Conservation (phyloP, 2,329 filamentous ascomycete species). For the Laburnicola sp. region DNA sequence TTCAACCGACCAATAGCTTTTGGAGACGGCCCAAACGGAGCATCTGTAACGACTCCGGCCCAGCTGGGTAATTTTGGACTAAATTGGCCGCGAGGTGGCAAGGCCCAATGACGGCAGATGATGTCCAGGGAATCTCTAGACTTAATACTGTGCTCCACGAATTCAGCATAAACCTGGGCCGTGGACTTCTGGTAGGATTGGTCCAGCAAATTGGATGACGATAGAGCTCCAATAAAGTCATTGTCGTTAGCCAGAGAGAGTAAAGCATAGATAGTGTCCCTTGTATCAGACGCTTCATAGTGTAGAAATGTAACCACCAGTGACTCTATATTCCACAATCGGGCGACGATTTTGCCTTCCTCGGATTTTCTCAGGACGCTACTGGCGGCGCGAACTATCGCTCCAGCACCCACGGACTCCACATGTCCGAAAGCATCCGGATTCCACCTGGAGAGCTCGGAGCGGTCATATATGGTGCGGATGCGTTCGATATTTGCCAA, state of each 20-base stretch:
- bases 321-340: conserved; percentile 34
- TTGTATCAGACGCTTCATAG: conserved; percentile 29
- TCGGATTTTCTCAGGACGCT: conserved; percentile 24
- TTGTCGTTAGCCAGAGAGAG: conserved; percentile 31
- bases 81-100: background rate
- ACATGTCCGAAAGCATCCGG: conserved; percentile 8
- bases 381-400: conserved; percentile 12
- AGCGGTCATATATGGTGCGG: conserved; percentile 19
- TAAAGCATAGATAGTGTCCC: conserved; percentile 36
- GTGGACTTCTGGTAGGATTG: background rate
- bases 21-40: background rate
- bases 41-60: background rate
- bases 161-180: conserved; percentile 28
- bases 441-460: conserved; percentile 39
- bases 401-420: background rate
- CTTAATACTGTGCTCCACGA: conserved; percentile 22
- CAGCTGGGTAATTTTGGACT: background rate
- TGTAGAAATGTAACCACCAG: conserved; percentile 34
- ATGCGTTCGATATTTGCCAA: conserved; percentile 38
- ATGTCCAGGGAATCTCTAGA: conserved; percentile 36
- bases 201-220: background rate
- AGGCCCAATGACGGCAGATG: conserved; percentile 43
- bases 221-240: no score
- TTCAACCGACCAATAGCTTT: background rate
- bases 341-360: background rate